Evolutionary conservation across 2,329 filamentous ascomycete species (phyloP), one percentile per base, ranked within the genome.

Genomic region (Coniochaeta sp.): DNA sequence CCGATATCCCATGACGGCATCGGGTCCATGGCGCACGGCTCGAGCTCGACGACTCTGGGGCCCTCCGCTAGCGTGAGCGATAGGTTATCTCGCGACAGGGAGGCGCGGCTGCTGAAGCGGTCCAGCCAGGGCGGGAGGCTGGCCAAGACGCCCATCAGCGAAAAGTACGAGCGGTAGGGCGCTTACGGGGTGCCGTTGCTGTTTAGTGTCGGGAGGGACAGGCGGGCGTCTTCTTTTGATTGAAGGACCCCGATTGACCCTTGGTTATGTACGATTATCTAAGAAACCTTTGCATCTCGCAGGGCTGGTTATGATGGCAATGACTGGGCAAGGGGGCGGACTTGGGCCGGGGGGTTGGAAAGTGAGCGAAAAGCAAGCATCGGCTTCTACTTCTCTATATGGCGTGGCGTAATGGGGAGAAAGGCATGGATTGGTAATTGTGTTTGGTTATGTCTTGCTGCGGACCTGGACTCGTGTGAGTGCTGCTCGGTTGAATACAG

Each of bases 101-200:
- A 92, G 67, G 76, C 81, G 26, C 85, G 86, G 63, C 73, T 93
- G 62, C 88, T 91, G 72, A 95, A 95, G 77, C 82, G 90, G 62
- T 86, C 90, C 63, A 92, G 89, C 70, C 89, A 88, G 28, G 89
- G 89, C 55, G 89, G 89, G 56, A 81, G 89, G 66, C 80, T 93
- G 70, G 85, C 85, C 62, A 86, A 81, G 74, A 81, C 81, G 67
- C 81, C 83, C 67, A 86, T 86, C 71, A 82, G 83, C 67, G 83
- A 86, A 74, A 81, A 77, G 71, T 84, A 84, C 81, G 77, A 38
- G 28, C 31, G 31, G 22, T 58, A 58, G 34, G 56, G 77, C 70
- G 70, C 73, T 63, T 54, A 28, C 33, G 58, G 58, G 11, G 47
- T 58, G 26, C 40, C 58, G 58, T 19, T 47, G 40, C 31, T 47